A percentile compares a stretch with the other conserved stretches of the same genome.
Evolutionary conservation across 106 monocot species (phyloP).

Genomic region (Ottelia alismoides): DNA sequence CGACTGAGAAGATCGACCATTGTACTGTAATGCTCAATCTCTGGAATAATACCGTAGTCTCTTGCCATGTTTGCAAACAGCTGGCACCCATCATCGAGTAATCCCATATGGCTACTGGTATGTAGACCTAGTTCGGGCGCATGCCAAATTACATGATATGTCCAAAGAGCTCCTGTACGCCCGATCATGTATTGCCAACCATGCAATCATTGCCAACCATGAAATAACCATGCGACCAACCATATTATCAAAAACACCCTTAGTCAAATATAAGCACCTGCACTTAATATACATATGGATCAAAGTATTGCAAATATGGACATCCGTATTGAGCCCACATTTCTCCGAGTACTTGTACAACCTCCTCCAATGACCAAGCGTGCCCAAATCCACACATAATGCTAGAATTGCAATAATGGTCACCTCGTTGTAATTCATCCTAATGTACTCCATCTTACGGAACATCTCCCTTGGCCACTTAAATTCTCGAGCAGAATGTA

Average conservation of each 20-base stretch:
- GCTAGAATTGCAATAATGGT: slow-evolving; percentile 39
- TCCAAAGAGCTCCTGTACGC: slow-evolving; percentile 33
- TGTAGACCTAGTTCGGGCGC: slow-evolving; percentile 41
- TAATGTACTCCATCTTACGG: slow-evolving; percentile 28
- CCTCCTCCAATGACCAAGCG: slow-evolving; percentile 28
- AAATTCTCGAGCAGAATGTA: slow-evolving; percentile 26
- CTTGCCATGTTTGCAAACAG: slow-evolving; percentile 27
- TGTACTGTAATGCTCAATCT: slow-evolving; percentile 71
- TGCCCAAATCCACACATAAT: slow-evolving; percentile 42
- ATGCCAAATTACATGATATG: slow-evolving; percentile 26
- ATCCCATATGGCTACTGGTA: slow-evolving; percentile 61
- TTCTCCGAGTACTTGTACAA: slow-evolving; percentile 22
- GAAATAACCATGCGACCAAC: slow-evolving; percentile 23
- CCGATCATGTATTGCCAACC: slow-evolving; percentile 42
- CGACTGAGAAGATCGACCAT: slow-evolving; percentile 71
- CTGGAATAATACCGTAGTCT: slow-evolving; percentile 32
- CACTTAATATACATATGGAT: slow-evolving; percentile 79
- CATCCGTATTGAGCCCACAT: slow-evolving; percentile 31
- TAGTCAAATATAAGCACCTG: slow-evolving; percentile 28
- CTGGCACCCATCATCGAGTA: slow-evolving; percentile 33
- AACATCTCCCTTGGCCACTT: slow-evolving; percentile 30
- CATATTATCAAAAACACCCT: slow-evolving; percentile 34
- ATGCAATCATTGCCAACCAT: slow-evolving; percentile 56
- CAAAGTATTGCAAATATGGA: slow-evolving; percentile 30
- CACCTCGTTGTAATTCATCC: slow-evolving; percentile 37